Evolutionary conservation across 805 yeast genomes (phyloP).

Genomic region (Candida pseudoglaebosa): DNA sequence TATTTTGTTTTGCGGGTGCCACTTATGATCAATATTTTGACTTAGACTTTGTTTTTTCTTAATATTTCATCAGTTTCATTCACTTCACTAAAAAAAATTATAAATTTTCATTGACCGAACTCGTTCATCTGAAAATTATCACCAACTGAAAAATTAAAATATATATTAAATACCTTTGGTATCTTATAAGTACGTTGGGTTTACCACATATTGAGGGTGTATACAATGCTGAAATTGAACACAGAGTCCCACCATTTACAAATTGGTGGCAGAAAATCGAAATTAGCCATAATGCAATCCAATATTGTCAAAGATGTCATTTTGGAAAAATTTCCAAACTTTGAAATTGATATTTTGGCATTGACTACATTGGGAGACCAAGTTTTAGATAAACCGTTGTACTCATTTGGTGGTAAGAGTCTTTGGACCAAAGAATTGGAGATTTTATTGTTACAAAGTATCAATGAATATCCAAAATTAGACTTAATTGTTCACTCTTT

Average conservation of each 20-base stretch:
- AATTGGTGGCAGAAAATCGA: conserved; percentile 88
- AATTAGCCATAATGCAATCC: conserved; percentile 83
- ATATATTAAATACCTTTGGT: too few species aligned
- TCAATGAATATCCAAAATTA: conserved; percentile 61
- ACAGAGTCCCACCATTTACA: conserved; percentile 21
- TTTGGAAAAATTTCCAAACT: conserved; percentile 55
- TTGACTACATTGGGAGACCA: conserved; percentile 88
- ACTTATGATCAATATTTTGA: too few species aligned
- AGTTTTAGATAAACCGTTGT: conserved; percentile 77
- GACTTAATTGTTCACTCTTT: conserved; percentile 92
- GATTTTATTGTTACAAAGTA: conserved; percentile 58
- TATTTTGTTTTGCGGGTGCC: too few species aligned
- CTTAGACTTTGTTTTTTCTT: too few species aligned
- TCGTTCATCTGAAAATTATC: too few species aligned
- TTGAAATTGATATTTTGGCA: conserved; percentile 73
- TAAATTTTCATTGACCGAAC: too few species aligned
- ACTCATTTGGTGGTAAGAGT: conserved; percentile 94
- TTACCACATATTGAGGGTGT: too few species aligned
- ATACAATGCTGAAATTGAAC: too few species aligned
- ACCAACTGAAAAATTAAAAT: too few species aligned
- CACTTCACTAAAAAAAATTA: too few species aligned
- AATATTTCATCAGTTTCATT: too few species aligned
- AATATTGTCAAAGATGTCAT: conserved; percentile 66
- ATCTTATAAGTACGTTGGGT: too few species aligned
- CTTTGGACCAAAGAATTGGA: conserved; percentile 96